phyloP scores from a whole-genome alignment of 495 filamentous ascomycete genomes.

The Penicillium simplicissimum region DNA sequence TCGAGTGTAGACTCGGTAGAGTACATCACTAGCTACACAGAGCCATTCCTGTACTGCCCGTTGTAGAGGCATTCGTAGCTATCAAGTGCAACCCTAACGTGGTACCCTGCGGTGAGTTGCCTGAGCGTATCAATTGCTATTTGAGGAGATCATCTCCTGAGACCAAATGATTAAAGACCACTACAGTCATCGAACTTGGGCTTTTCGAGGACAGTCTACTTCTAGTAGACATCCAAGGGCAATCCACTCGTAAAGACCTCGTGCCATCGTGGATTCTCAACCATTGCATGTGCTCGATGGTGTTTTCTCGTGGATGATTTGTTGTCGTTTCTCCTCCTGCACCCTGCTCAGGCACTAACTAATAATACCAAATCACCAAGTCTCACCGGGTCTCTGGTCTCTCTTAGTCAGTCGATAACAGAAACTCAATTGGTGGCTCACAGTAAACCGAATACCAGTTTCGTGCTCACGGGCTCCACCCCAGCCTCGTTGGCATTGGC shows the following conservation, averaged over 20 bases:
- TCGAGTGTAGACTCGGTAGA: no score
- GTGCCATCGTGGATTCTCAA: not conserved
- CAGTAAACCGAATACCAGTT: slow-evolving; percentile 26
- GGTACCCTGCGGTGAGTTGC: not conserved
- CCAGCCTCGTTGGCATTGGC: slow-evolving; percentile 15
- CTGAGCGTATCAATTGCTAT: no score
- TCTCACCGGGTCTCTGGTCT: not conserved
- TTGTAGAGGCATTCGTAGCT: not conserved
- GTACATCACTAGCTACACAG: not conserved
- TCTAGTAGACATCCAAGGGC: not conserved
- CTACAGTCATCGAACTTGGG: not conserved
- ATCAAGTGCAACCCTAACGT: not conserved
- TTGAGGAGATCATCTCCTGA: no score
- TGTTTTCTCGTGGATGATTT: not conserved
- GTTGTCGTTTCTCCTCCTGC: slow-evolving; percentile 1
- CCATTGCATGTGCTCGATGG: not conserved
- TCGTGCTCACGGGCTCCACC: slow-evolving; percentile 13
- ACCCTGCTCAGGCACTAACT: not conserved
- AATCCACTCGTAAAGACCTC: not conserved
- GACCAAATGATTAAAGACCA: no score
- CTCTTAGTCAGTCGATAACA: not conserved
- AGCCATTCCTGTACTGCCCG: not conserved
- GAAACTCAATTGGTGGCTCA: slow-evolving; percentile 8
- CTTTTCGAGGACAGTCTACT: not conserved
- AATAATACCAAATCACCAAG: not conserved